Evolutionary conservation across 495 filamentous ascomycete species (phyloP), one percentile per base, ranked within the genome.

Genomic region (Penicillium coprophilum): DNA sequence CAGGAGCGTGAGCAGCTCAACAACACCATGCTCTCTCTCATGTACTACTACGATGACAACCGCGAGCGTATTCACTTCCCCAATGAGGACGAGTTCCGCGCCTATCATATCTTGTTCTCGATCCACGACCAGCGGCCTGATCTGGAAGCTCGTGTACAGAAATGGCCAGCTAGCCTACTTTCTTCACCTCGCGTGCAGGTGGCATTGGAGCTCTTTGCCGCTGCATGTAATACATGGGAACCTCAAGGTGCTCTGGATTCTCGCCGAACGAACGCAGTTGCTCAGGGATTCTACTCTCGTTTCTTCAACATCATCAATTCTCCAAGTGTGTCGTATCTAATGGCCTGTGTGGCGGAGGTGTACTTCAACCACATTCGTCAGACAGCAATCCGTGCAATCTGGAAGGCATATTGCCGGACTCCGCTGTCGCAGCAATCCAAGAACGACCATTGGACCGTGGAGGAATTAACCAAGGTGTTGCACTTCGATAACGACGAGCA

Each of bases 1-100:
- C 93, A 97, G 69, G 95, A 99, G 67, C 82, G 90, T 20, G 92
- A 99, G 70, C 95, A 97, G 63, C 80, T 99, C 13, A 87, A 88
- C 60, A 89, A 92, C 61, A 89, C 92, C 1, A 80, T 97, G 48
- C 78, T 94, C 6, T 95, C 93, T 0, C 76, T 99, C 4, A 88
- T 91, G 66, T 89, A 95, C 57, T 87, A 92, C 55, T 96, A 96
- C 65, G 91, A 96, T 50, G 87, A 91, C 56, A 87, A 86, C 66
- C 67, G 78, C 38, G 74, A 73, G 17, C 76, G 74, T 15, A 71
- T 83, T 13, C 47, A 55, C 0, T 84, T 84, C 34, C 73, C 78
- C 4, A 95, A 96, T 59, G 94, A 97, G 67, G 77, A 86, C 13
- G 94, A 99, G 67, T 96, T 97, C 61, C 82, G 90, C 39, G 88